A percentile compares a stretch with the other conserved stretches of the same genome.
Evolutionary conservation across 1,284 basidiomycete species (phyloP).

Genomic region (Malassezia sympodialis): DNA sequence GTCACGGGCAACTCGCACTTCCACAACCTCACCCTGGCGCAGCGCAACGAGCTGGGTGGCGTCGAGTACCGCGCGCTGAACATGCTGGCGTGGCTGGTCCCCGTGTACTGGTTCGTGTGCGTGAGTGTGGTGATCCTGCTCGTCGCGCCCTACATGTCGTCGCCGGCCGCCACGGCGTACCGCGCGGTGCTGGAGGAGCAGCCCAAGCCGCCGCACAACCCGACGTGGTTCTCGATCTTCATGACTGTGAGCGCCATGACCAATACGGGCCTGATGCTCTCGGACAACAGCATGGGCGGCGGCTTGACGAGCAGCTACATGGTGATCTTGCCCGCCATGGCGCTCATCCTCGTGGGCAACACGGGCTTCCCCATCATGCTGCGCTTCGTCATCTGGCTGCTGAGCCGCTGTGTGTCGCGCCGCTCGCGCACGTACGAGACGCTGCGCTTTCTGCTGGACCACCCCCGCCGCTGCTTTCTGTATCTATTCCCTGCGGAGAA

Average conservation of each 20-base stretch:
- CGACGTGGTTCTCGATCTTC: conserved; percentile 67
- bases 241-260: conserved; percentile 78
- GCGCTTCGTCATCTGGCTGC: conserved; percentile 55
- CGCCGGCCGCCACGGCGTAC: conserved; percentile 26
- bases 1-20: conserved; percentile 71
- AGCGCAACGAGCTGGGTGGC: conserved; percentile 82
- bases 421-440: conserved; percentile 65
- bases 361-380: conserved; percentile 57
- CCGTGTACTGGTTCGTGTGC: conserved; percentile 25
- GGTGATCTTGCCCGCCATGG: conserved; percentile 57
- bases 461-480: conserved; percentile 85
- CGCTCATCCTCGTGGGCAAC: conserved; percentile 79
- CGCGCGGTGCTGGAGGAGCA: conserved; percentile 35
- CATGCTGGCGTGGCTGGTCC: conserved; percentile 55
- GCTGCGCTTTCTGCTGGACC: conserved; percentile 81
- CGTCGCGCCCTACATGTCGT: conserved; percentile 39
- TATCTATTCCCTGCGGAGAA: conserved; percentile 84
- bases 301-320: conserved; percentile 80
- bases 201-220: conserved; percentile 43
- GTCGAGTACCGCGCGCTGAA: conserved; percentile 85
- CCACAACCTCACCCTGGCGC: conserved; percentile 64
- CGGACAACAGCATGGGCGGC: conserved; percentile 67
- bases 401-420: conserved; percentile 59
- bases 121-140: conserved; percentile 27
- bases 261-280: conserved; percentile 75